Conservation (phyloP, 768 basidiomycete genomes). For the Mycena metata region DNA sequence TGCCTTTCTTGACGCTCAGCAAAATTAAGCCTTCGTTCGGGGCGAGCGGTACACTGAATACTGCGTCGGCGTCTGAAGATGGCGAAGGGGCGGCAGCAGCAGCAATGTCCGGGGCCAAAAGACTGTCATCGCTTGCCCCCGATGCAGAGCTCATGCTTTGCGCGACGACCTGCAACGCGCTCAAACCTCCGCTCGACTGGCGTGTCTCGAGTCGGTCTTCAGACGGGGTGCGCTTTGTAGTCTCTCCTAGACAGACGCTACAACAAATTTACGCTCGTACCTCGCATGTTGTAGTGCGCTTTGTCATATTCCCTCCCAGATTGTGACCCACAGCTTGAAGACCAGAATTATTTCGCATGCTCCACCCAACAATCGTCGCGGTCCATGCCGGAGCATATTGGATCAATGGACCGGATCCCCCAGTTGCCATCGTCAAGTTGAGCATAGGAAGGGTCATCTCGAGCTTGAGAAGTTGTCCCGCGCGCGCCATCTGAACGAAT, state of each 20-base stretch:
- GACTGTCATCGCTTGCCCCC: neutral
- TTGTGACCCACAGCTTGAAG: neutral
- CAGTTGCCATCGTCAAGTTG: slow-evolving; percentile 17
- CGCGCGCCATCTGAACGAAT: neutral
- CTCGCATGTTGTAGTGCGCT: no score
- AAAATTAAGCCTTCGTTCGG: neutral
- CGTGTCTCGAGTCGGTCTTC: neutral
- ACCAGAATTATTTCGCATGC: neutral
- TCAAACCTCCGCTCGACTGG: neutral
- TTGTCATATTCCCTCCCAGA: no score
- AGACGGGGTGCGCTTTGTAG: neutral
- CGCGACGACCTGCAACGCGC: slow-evolving; percentile 12
- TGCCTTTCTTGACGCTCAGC: slow-evolving; percentile 8
- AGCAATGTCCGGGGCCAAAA: neutral
- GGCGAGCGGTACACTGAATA: neutral
- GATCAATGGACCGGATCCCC: neutral
- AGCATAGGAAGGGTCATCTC: neutral
- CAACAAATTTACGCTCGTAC: no score
- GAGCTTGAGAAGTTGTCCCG: no score
- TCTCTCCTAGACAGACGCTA: no score
- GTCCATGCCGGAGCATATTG: slow-evolving; percentile 12
- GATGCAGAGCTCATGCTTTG: neutral
- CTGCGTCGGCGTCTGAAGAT: neutral
- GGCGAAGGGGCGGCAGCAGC: neutral
- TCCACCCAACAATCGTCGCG: neutral